Base-by-base conservation (phyloP, 441 rosid genomes). In the Adansonia rubrostipa region DNA sequence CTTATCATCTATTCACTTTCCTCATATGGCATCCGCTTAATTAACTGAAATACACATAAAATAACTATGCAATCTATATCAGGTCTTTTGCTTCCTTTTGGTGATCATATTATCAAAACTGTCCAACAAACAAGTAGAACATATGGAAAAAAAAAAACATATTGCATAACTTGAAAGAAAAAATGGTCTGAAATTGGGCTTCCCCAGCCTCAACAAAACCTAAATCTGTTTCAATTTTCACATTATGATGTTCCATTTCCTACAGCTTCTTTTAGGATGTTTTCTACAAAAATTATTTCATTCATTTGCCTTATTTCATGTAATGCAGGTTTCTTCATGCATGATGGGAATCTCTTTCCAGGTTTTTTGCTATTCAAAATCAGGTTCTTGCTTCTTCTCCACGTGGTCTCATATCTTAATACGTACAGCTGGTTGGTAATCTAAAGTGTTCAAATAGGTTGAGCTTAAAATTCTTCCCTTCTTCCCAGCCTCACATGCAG, bases 71-170 rank as follows among this genome's bases (percentile, higher is more conserved):
- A 58, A 58, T 22, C 40, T 2, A 44, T 19, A 44, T 42, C 76
- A 73, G 66, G 33, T 42, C 42, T 19, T 44, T 44, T 42, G 56
- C 67, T 57, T 73, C 67, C 67, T 13, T 73, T 58, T 20, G 50
- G 47, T 13, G 36, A 73, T 73, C 10, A 73, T 73, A 47, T 20
- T 20, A 73, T 73, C 42, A 73, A 73, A 60, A 20, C 65, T 48
- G 44, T 20, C 51, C 64, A 19, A 20, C 14, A 22, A 44, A 10
- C 67, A 20, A 58, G 67, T 28, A 73, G 66, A 58, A 40, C 65
- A 17, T 40, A 57, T 19, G 40, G 40, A 36, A 36, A 36, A 36
- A 36, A 36, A 36, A 57, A 17, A 56, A 42, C 65, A 36, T 11
- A 36, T 57, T 5, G 62, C 63, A 17, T 36, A 42, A 36, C 11